Percentiles rank a stretch among this genome's conserved stretches.
These are phyloP conservation scores for Carex scoparia DNA, from an alignment of 176 grass and related monocot genomes.

Conservation along the genomic window DNA sequence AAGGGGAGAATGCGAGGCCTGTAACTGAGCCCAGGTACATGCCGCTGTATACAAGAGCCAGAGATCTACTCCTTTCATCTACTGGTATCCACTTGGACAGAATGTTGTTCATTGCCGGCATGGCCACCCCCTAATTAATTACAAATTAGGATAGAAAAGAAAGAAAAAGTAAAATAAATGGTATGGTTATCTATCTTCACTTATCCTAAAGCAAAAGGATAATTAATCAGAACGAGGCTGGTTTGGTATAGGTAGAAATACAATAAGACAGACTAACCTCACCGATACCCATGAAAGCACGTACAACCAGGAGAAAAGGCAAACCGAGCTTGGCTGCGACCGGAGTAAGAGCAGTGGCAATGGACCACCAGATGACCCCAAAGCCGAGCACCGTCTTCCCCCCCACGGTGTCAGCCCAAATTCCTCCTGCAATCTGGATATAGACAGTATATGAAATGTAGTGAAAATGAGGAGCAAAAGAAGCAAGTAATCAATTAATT, in stretches of 20 bases:
- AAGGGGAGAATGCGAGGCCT: conserved; percentile 88
- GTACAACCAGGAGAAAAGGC: conserved; percentile 80
- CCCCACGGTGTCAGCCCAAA: conserved; percentile 94
- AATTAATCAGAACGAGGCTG: neutral
- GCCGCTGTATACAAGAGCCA: conserved; percentile 87
- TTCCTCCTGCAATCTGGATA: conserved; percentile 83
- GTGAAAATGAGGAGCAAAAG: neutral
- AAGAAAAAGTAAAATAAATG: neutral
- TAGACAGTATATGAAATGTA: neutral
- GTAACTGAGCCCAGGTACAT: conserved; percentile 97
- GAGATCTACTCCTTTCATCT: conserved; percentile 84
- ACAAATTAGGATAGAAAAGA: neutral
- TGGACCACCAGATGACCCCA: conserved; percentile 86
- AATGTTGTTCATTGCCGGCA: conserved; percentile 99
- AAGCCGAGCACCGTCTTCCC: conserved; percentile 91
- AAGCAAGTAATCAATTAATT: neutral
- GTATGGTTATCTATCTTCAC: conserved; percentile 1
- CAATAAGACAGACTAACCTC: conserved; percentile 39
- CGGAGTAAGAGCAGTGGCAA: conserved; percentile 84
- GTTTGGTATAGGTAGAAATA: neutral
- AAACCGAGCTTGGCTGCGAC: conserved; percentile 72
- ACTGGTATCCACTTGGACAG: conserved; percentile 92
- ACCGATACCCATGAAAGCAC: conserved; percentile 93
- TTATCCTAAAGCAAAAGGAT: neutral
- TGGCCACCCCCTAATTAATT: conserved; percentile 73